Evolutionary conservation across 192 early-diverging fungal genomes (phyloP).

Genomic region (Funneliformis mosseae): DNA sequence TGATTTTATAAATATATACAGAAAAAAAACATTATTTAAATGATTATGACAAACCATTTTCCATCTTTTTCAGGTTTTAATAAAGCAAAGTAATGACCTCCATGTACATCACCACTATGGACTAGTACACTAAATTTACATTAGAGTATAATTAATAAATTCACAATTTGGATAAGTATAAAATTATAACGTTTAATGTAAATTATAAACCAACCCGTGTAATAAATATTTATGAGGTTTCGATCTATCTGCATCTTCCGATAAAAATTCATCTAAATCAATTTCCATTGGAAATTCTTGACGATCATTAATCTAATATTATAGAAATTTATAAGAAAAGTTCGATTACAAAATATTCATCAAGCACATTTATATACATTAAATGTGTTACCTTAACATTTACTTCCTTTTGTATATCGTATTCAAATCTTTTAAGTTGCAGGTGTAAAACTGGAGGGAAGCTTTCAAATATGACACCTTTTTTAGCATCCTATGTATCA

Average conservation of each 20-base stretch:
- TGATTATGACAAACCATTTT: conserved; percentile 58
- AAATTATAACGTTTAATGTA: neutral
- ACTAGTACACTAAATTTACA: conserved; percentile 77
- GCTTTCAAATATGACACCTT: conserved; percentile 91
- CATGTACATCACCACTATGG: conserved; percentile 90
- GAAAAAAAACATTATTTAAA: neutral
- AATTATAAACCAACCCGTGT: conserved; percentile 66
- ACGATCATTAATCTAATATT: conserved; percentile 83
- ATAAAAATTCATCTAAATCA: conserved; percentile 83
- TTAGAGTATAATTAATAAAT: neutral
- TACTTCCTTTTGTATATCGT: conserved; percentile 85
- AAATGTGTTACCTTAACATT: conserved; percentile 77
- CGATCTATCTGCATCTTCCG: conserved; percentile 61
- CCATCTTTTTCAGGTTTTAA: conserved; percentile 77
- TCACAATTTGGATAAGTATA: neutral
- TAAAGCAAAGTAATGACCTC: conserved; percentile 94
- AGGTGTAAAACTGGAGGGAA: conserved; percentile 95
- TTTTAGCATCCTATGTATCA: conserved; percentile 73
- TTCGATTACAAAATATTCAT: conserved; percentile 1
- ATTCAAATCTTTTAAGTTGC: conserved; percentile 98
- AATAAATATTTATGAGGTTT: conserved; percentile 77
- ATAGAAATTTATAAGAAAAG: neutral
- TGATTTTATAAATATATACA: neutral
- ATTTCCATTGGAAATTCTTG: conserved; percentile 90
- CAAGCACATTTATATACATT: neutral